Base-by-base conservation (phyloP, 345 rosid genomes). In the Angophora floribunda region DNA sequence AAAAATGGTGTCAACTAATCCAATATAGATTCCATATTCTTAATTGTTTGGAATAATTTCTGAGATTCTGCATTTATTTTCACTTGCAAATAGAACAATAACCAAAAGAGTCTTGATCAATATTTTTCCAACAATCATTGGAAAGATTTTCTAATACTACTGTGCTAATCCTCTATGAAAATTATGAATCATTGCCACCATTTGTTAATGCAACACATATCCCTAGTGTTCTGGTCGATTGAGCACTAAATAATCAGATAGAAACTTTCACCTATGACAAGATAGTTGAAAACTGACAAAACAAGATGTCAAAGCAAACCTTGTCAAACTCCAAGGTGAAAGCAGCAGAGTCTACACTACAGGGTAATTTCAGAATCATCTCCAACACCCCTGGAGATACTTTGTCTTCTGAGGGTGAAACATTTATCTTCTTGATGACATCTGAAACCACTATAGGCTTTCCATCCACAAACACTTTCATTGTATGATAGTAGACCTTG, bases 361-460 rank as follows among this genome's bases (percentile, higher is more conserved):
- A 97, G 84, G 99, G 99, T 86, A 97, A 90, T 90, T 94, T 96
- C 92, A 95, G 91, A 89, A 95, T 92, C 93, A 96, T 90, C 93
- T 98, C 99, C 99, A 96, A 90, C 89, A 95, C 91, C 79, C 99
- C 99, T 88, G 99, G 97, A 79, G 99, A 98, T 85, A 94, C 88
- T 93, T 96, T 98, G 92, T 95, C 99, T 89, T 94, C 93, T 87
- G 99, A 98, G 87, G 99, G 99, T 59, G 95, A 95, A 87, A 95
- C 95, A 79, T 87, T 91, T 78, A 98, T 93, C 93, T 95, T 95
- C 90, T 96, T 92, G 15, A 94, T 63, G 89, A 95, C 88, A 88
- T 95, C 98, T 88, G 91, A 88, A 67, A 87, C 91, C 57, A 90
- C 89, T 92, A 88, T 90, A 86, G 89, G 93, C 90, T 93, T 91